Base-by-base conservation (phyloP, 768 basidiomycete species). In the Rhizopogon roseolus region DNA sequence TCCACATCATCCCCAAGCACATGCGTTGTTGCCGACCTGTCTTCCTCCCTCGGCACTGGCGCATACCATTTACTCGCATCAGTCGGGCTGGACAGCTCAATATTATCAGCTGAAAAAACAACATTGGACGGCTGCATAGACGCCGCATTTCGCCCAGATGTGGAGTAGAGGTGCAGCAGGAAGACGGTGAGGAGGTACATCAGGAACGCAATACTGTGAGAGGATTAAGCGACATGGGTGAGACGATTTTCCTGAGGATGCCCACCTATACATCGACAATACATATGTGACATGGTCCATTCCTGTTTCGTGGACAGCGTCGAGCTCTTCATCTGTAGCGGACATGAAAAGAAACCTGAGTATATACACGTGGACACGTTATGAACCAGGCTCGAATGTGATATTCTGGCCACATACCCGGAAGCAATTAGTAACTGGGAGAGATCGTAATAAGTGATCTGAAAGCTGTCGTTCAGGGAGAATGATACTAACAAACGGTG, bases 241-340 rank as follows among this genome's bases (percentile, higher is more conserved):
- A 38, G 27, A 16, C 5, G 16, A 37, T 34, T 8, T 8, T 19
- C 17, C 25, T 25, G 41, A 36, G 53, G 29, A 17, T 34, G 50
- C 78, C 28, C 38, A 87, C 89, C 87, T 87, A 73, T 85, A 86
- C 77, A 93, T 86, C 64, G 90, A 86, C 16, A 94, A 76, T 37
- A 88, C 76, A 62, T 95, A 96, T 0, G 93, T 93, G 54, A 94
- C 93, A 62, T 93, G 91, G 66, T 96, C 94, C 84, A 96, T 91
- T 41, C 80, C 86, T 17, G 72, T 74, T 11, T 81, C 80, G 57
- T 90, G 77, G 4, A 87, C 81, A 56, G 78, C 88, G 25, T 77
- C 62, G 28, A 96, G 72, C 66, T 96, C 91, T 71, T 98, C 94
- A 65, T 98, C 93, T 0, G 95, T 97, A 0, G 87, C 95, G 13